Conservation (phyloP, 2,329 filamentous ascomycete genomes). For the Nemania sp. region DNA sequence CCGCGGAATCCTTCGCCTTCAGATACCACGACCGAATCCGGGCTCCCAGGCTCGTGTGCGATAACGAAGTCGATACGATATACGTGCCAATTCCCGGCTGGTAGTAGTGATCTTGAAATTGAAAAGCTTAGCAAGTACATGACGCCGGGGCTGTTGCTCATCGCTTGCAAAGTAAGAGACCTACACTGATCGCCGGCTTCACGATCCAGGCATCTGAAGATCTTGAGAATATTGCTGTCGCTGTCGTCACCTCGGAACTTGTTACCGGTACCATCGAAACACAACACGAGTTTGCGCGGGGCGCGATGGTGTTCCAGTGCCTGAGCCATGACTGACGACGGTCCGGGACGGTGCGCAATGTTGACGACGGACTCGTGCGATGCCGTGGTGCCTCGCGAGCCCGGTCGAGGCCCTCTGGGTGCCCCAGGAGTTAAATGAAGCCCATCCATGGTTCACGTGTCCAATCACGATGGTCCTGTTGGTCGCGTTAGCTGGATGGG, state of each 20-base stretch:
- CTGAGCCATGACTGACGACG: slow-evolving; percentile 28
- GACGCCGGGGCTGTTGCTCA: not conserved
- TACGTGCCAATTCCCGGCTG: slow-evolving; percentile 77
- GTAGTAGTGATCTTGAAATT: slow-evolving; percentile 58
- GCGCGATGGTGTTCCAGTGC: slow-evolving; percentile 23
- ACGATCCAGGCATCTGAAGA: slow-evolving; percentile 71
- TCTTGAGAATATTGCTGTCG: slow-evolving; percentile 70
- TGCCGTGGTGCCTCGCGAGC: slow-evolving; percentile 20
- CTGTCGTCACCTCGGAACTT: slow-evolving; percentile 67
- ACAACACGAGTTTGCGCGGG: slow-evolving; percentile 58
- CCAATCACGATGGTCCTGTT: not conserved
- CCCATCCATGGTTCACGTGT: slow-evolving; percentile 15
- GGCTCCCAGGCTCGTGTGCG: slow-evolving; percentile 59
- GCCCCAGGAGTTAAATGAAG: slow-evolving; percentile 30
- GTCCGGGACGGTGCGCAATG: slow-evolving; percentile 1
- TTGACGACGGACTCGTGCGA: slow-evolving; percentile 20
- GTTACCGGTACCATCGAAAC: slow-evolving; percentile 68
- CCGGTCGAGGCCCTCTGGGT: slow-evolving; percentile 11
- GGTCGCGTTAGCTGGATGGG: not conserved
- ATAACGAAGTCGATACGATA: slow-evolving; percentile 63
- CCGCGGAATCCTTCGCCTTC: slow-evolving; percentile 77
- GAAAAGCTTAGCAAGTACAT: slow-evolving; percentile 18
- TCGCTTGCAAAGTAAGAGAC: slow-evolving; percentile 31
- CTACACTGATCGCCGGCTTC: slow-evolving; percentile 63
- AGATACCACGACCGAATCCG: slow-evolving; percentile 68